Percentiles rank a stretch among this genome's conserved stretches.
Evolutionary conservation across 345 rosid species (phyloP).

Genomic region (Capsella bursapastoris): DNA sequence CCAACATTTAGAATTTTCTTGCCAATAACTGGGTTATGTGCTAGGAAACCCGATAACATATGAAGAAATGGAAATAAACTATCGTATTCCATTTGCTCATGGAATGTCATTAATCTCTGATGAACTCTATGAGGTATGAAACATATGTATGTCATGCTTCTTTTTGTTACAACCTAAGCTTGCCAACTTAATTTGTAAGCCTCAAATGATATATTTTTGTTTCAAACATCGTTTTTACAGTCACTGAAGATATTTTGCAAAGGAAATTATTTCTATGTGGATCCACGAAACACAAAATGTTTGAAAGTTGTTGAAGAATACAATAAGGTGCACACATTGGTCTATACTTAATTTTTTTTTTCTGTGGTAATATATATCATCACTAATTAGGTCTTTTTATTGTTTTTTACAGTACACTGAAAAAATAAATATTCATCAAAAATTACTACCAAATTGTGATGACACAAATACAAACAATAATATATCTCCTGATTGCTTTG

Average conservation of each 20-base stretch:
- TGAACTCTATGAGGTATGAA: conserved; percentile 64
- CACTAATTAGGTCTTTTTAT: background rate
- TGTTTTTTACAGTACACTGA: conserved; percentile 10
- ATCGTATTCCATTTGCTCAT: conserved; percentile 48
- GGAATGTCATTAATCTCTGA: conserved; percentile 56
- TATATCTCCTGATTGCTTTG: conserved; percentile 25
- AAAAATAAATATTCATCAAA: background rate
- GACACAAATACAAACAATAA: background rate
- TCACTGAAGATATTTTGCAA: conserved; percentile 22
- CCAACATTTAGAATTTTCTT: background rate
- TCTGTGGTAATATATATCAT: background rate
- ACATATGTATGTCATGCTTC: no score
- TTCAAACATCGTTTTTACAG: background rate
- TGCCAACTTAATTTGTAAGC: background rate
- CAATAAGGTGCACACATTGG: conserved; percentile 3
- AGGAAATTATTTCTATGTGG: conserved; percentile 8
- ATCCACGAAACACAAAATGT: background rate
- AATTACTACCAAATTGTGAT: conserved; percentile 13
- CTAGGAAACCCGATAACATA: conserved; percentile 54
- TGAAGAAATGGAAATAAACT: conserved; percentile 39
- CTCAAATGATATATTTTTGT: conserved; percentile 1
- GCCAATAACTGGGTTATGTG: conserved; percentile 50
- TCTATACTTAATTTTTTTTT: background rate
- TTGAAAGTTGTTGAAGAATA: conserved; percentile 5
- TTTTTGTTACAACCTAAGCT: no score